Evolutionary conservation across 1,284 basidiomycete species (phyloP).

Genomic region (Taiwanofungus camphoratus): DNA sequence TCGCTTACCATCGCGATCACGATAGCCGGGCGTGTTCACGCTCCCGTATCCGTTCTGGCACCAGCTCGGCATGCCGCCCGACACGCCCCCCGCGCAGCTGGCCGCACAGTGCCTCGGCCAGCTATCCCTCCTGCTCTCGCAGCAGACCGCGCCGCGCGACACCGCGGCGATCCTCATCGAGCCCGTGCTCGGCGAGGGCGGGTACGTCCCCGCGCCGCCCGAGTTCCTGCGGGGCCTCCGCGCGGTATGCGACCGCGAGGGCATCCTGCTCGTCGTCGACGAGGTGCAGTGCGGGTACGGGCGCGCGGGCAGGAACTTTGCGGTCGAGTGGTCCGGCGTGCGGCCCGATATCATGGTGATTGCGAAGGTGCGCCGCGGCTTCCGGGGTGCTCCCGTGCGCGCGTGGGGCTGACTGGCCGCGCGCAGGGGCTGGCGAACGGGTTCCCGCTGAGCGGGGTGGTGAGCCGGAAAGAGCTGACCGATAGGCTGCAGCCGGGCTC

Average conservation of each 20-base stretch:
- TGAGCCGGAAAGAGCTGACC: conserved; percentile 79
- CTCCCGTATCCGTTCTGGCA: conserved; percentile 94
- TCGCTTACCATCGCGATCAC: conserved; percentile 2
- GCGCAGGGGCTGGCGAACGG: conserved; percentile 85
- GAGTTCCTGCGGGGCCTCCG: conserved; percentile 79
- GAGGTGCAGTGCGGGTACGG: conserved; percentile 92
- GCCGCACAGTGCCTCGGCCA: conserved; percentile 73
- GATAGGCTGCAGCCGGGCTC: conserved; percentile 76
- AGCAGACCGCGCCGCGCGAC: conserved; percentile 81
- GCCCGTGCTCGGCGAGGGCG: conserved; percentile 90
- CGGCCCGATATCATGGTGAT: conserved; percentile 85
- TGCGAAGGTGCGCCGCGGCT: conserved; percentile 70
- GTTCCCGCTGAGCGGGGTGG: conserved; percentile 87
- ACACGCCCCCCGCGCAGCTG: conserved; percentile 62
- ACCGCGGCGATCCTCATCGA: conserved; percentile 92
- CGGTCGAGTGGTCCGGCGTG: conserved; percentile 74
- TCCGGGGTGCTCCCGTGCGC: no score
- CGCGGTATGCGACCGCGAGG: conserved; percentile 82
- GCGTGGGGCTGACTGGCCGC: neutral
- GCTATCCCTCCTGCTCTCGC: conserved; percentile 76
- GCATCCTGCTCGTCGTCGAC: conserved; percentile 78
- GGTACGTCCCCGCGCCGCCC: conserved; percentile 86
- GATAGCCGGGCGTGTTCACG: conserved; percentile 77
- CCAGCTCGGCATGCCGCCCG: conserved; percentile 63
- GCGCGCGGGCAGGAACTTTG: conserved; percentile 84